Evolutionary conservation across 106 monocot species (phyloP), one percentile per base, ranked within the genome.

Genomic region (Allium fistulosum): DNA sequence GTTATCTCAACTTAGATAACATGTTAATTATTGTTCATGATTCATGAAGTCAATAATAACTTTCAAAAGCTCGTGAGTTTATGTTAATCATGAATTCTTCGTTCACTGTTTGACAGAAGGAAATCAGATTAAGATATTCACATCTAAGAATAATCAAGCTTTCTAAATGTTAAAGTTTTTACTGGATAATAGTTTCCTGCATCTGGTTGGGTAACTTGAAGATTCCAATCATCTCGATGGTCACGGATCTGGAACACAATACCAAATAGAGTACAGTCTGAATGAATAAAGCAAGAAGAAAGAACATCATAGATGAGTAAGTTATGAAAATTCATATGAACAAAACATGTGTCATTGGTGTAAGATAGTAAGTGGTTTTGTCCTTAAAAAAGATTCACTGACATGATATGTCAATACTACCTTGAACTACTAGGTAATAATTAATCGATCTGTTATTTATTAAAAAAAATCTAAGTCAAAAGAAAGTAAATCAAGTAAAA

Each of bases 131-230:
- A 13, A 37, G 10, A 53, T 2, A 26, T 48, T 26, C 16, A 46
- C 16, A 14, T 10, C 3, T 45, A 13, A 55, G 53, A 63, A 26
- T 57, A 76, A 4, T 7, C 15, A 47, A 45, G 4, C 12, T 48
- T 49, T 46, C 12, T 6, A 22, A 48, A 51, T 26, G 57, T 4
- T 49, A 51, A 69, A 81, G 63, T 48, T 15, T 46, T 69, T 87
- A 94, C 90, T 26, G 93, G 93, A 46, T 94, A 94, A 67, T 94
- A 94, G 66, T 94, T 94, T 80, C 93, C 93, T 15, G 93, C 84
- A 78, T 87, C 59, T 61, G 93, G 90, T 69, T 94, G 86, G 74
- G 86, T 81, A 63, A 94, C 86, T n/a, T 72, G 18, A 50, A 94
- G 84, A 56, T 77, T 57, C 93, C 93, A 90, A 72, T 94, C 93